Percentiles rank a stretch among this genome's conserved stretches.
These are phyloP conservation scores for Ceratocystis ficicola DNA, from an alignment of 2,329 filamentous ascomycete species.

Conservation along the genomic window DNA sequence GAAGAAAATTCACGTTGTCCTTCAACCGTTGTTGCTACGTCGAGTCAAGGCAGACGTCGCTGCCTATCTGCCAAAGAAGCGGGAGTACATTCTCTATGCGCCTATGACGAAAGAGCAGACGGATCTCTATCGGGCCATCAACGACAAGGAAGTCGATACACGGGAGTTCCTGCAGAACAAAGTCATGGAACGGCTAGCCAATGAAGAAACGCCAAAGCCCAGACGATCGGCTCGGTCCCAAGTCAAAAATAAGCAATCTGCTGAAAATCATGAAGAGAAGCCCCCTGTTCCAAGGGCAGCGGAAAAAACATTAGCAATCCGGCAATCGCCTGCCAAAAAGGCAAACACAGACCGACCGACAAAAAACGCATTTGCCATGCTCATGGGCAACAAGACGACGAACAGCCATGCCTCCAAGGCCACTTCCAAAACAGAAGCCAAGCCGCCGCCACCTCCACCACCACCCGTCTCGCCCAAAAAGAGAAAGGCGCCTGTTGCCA, in stretches of 20 bases:
- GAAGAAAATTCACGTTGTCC: slow-evolving; percentile 76
- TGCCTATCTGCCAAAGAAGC: slow-evolving; percentile 80
- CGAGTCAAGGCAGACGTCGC: slow-evolving; percentile 91
- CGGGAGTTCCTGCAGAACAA: slow-evolving; percentile 75
- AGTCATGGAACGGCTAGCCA: slow-evolving; percentile 50
- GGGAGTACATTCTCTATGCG: slow-evolving; percentile 90
- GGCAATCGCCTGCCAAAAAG: slow-evolving; percentile 6
- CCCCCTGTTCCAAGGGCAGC: neutral
- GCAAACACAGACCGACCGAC: slow-evolving; percentile 21
- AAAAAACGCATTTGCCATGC: slow-evolving; percentile 40
- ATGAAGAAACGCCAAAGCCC: slow-evolving; percentile 15
- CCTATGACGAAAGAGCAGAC: slow-evolving; percentile 84
- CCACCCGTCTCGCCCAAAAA: slow-evolving; percentile 26
- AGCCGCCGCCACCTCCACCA: neutral
- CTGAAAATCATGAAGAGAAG: neutral
- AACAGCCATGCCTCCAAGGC: neutral
- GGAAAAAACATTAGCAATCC: slow-evolving; percentile 12
- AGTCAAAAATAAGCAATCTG: slow-evolving; percentile 9
- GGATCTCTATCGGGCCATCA: slow-evolving; percentile 64
- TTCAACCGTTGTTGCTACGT: slow-evolving; percentile 81
- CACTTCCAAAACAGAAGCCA: neutral
- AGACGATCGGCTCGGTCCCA: neutral
- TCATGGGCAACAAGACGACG: slow-evolving; percentile 35
- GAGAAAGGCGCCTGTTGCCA: slow-evolving; percentile 25
- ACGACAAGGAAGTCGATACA: slow-evolving; percentile 45